phyloP scores from a whole-genome alignment of 257 asterid genomes.

The Scutellaria minor region DNA sequence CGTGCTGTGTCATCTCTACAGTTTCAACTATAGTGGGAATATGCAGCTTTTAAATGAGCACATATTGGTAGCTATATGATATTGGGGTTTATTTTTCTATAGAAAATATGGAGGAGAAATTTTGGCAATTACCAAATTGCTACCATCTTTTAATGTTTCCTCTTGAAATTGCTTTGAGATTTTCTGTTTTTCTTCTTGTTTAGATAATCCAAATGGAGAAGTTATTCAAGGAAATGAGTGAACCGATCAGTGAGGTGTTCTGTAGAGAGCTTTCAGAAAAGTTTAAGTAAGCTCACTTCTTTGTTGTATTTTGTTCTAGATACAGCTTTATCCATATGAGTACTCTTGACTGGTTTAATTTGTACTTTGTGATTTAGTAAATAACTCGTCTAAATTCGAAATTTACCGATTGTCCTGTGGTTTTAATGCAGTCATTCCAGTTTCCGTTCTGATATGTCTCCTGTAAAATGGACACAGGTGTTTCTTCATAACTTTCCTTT shows the following conservation, averaged over 20 bases:
- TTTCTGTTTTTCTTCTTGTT: slow-evolving; percentile 24
- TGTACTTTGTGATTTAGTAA: slow-evolving; percentile 19
- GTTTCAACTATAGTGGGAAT: neutral
- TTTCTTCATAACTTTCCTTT: slow-evolving; percentile 24
- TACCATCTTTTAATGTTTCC: neutral
- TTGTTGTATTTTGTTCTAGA: slow-evolving; percentile 7
- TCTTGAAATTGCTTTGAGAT: slow-evolving; percentile 24
- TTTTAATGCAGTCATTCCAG: slow-evolving; percentile 58
- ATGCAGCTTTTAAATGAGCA: slow-evolving; percentile 7
- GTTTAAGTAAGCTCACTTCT: slow-evolving; percentile 60
- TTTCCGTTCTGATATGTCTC: slow-evolving; percentile 55
- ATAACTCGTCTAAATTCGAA: slow-evolving; percentile 3
- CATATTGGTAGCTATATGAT: neutral
- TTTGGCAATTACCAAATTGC: slow-evolving; percentile 22
- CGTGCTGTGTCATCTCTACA: too few relatives aligned
- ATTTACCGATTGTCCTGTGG: slow-evolving; percentile 11
- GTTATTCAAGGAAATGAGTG: slow-evolving; percentile 48
- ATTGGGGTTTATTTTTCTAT: neutral
- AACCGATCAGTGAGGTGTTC: slow-evolving; percentile 45
- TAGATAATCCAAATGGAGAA: slow-evolving; percentile 69
- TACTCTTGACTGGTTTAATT: slow-evolving; percentile 1
- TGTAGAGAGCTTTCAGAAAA: slow-evolving; percentile 68
- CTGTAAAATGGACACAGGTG: slow-evolving; percentile 76
- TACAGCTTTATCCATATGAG: slow-evolving; percentile 7
- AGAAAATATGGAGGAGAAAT: slow-evolving; percentile 1